Evolutionary conservation across 495 filamentous ascomycete species (phyloP).

Genomic region (Talaromyces stipitatus): DNA sequence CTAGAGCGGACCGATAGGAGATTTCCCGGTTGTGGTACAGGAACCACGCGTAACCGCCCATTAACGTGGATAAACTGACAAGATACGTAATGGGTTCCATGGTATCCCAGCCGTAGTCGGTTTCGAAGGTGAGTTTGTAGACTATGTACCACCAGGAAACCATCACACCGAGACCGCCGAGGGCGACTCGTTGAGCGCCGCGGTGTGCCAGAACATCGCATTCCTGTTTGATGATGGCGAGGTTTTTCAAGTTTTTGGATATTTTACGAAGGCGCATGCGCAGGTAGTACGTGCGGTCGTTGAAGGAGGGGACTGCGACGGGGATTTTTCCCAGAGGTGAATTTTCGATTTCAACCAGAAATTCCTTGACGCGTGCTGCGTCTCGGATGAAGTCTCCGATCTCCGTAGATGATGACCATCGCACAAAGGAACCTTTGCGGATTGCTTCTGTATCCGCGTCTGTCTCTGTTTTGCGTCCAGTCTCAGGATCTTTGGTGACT

Average conservation of each 20-base stretch:
- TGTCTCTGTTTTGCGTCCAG: not conserved
- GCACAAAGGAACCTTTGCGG: slow-evolving; percentile 52
- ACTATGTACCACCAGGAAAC: slow-evolving; percentile 74
- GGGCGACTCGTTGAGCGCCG: slow-evolving; percentile 70
- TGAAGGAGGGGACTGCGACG: slow-evolving; percentile 78
- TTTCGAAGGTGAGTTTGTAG: slow-evolving; percentile 71
- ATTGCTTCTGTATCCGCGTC: slow-evolving; percentile 19
- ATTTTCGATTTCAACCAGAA: slow-evolving; percentile 76
- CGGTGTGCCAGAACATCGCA: slow-evolving; percentile 73
- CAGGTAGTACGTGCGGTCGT: slow-evolving; percentile 82
- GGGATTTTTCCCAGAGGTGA: slow-evolving; percentile 57
- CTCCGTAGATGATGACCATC: slow-evolving; percentile 87
- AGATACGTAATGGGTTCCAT: slow-evolving; percentile 92
- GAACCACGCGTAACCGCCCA: slow-evolving; percentile 90
- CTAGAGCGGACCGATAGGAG: slow-evolving; percentile 74
- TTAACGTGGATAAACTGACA: slow-evolving; percentile 71
- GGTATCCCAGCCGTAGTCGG: slow-evolving; percentile 76
- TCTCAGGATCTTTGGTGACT: not conserved
- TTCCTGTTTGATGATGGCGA: slow-evolving; percentile 67
- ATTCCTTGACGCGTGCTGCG: slow-evolving; percentile 74
- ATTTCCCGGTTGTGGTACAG: slow-evolving; percentile 88
- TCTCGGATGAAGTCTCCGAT: slow-evolving; percentile 95
- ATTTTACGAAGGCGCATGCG: slow-evolving; percentile 67
- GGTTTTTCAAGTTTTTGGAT: slow-evolving; percentile 53
- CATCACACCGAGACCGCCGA: slow-evolving; percentile 67